Base-by-base conservation (phyloP, 2,329 filamentous ascomycete genomes). In the Botrytis hyacinthi region DNA sequence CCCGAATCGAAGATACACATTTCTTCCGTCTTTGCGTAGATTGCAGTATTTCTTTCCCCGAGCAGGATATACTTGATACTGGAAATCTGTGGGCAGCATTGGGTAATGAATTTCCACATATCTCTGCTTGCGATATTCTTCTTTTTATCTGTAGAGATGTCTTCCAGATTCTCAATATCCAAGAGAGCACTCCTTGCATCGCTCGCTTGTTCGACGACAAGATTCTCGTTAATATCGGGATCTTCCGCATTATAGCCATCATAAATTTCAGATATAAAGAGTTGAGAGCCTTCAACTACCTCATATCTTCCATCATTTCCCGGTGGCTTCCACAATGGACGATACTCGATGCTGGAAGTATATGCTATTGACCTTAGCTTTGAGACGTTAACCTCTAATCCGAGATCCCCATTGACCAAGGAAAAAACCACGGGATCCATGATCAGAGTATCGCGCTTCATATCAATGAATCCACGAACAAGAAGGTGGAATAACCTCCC, bases 1-100 rank as follows among this genome's bases (percentile, higher is more conserved):
- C 51, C 51, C 14, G 0, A 0, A 54, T 29, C 26, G 2, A 0
- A 54, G 26, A 12, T 6, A 1, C 5, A 12, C 12, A 7, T 7
- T n/a, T 16, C 4, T n/a, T 16, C 12, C 26, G 9, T 5, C 0
- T n/a, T n/a, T 54, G 48, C n/a, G 4, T 16, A 59, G 16, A 35
- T 60, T 35, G 29, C 32, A 32, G 29, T 20, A 20, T 35, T 60
- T 35, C 32, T 60, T 35, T 60, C 18, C 1, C 57, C 57, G 12
- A 60, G 57, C 22, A 60, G 32, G 10, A 60, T 60, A 3, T 35
- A 35, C 35, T 35, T 20, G 8, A 60, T 60, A 4, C 32, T 60
- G 29, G 29, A 35, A 12, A 60, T 35, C 18, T 35, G 29, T 20
- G 57, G 57, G 10, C 57, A 60, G 29, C 29, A 35, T 18, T 35